These are phyloP conservation scores for Talaromyces funiculosus DNA, from an alignment of 2,329 filamentous ascomycete species.

Conservation along the genomic window DNA sequence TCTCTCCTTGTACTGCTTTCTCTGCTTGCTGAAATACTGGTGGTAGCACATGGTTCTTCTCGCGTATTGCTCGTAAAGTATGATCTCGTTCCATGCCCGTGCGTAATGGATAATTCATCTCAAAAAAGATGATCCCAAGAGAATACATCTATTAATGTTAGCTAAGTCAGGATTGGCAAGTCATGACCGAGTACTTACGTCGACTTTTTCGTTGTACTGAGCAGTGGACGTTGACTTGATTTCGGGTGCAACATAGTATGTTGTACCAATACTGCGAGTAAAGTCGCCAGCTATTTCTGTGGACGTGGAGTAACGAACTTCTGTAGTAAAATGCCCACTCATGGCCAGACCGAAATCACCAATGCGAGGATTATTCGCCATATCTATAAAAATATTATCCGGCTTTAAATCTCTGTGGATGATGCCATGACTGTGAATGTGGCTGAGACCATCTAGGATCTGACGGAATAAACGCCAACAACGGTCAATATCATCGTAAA, in stretches of 20 bases:
- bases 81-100: conserved; percentile 60
- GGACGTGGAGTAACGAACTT: conserved; percentile 32
- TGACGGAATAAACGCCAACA: conserved; percentile 89
- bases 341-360: conserved; percentile 95
- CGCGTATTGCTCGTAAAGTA: conserved; percentile 64
- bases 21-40: conserved; percentile 65
- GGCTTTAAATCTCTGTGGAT: conserved; percentile 96
- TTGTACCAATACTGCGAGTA: conserved; percentile 62
- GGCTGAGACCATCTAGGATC: conserved; percentile 78
- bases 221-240: conserved; percentile 68
- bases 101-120: conserved; percentile 71
- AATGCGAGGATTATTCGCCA: conserved; percentile 84
- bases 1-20: conserved; percentile 63
- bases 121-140: conserved; percentile 93
- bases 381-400: conserved; percentile 95
- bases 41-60: conserved; percentile 64
- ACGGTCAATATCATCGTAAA: conserved; percentile 69
- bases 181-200: conserved; percentile 50
- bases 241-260: conserved; percentile 90
- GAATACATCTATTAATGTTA: conserved; percentile 70
- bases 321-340: conserved; percentile 60
- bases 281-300: conserved; percentile 35
- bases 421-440: conserved; percentile 86
- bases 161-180: not conserved
- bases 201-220: conserved; percentile 87